These are phyloP conservation scores for Suillus luteus DNA, from an alignment of 768 basidiomycete genomes.

Conservation along the genomic window DNA sequence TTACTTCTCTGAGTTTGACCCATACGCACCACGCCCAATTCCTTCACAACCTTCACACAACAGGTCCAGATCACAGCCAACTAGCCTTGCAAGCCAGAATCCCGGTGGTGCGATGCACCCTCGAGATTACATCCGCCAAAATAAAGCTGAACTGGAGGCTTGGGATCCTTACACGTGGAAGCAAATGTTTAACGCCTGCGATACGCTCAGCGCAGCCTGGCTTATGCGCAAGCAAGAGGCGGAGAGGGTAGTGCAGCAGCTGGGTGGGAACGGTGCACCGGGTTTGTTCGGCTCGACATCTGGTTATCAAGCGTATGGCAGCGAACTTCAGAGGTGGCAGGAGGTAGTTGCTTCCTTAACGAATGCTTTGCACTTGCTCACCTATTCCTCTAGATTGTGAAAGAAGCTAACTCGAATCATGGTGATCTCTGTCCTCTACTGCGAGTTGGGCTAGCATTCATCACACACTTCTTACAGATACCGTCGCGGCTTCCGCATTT, in stretches of 20 bases:
- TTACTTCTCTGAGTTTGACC: slow-evolving; percentile 44
- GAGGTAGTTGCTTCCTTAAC: slow-evolving; percentile 44
- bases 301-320: slow-evolving; percentile 43
- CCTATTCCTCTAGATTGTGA: slow-evolving; percentile 44
- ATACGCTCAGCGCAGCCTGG: slow-evolving; percentile 69
- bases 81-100: slow-evolving; percentile 12
- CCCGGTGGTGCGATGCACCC: slow-evolving; percentile 55
- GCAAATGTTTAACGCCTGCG: slow-evolving; percentile 62
- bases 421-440: slow-evolving; percentile 39
- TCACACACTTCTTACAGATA: slow-evolving; percentile 25
- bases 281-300: slow-evolving; percentile 29
- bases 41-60: slow-evolving; percentile 18
- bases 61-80: slow-evolving; percentile 1
- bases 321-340: slow-evolving; percentile 59
- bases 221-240: slow-evolving; percentile 58
- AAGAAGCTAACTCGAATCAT: slow-evolving; percentile 53
- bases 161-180: slow-evolving; percentile 78
- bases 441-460: not conserved
- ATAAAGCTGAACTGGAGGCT: slow-evolving; percentile 68
- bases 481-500: slow-evolving; percentile 67
- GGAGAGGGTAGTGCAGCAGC: slow-evolving; percentile 44
- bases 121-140: slow-evolving; percentile 61
- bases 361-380: slow-evolving; percentile 13
- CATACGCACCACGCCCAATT: slow-evolving; percentile 32
- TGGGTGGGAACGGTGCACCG: slow-evolving; percentile 42